Evolutionary conservation across 2,329 filamentous ascomycete genomes (phyloP).

Genomic region (Didymella segeticola): DNA sequence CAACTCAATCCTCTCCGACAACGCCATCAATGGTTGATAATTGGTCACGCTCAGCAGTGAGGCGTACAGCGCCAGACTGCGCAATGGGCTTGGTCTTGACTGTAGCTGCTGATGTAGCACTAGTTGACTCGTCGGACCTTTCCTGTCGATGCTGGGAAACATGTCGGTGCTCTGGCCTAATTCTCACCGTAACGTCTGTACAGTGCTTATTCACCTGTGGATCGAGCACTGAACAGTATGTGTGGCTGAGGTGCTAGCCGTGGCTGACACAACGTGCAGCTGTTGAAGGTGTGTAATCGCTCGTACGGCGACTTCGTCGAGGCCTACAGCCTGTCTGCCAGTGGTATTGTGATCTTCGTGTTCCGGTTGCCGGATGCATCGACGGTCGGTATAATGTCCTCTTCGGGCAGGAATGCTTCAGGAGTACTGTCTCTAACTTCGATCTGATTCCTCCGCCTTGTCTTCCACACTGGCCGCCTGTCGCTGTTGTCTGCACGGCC

Average conservation of each 20-base stretch:
- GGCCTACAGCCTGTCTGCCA: slow-evolving; percentile 17
- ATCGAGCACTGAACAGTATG: neutral
- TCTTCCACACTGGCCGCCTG: slow-evolving; percentile 44
- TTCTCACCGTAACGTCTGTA: too few species aligned
- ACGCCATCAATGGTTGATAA: neutral
- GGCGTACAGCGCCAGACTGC: too few species aligned
- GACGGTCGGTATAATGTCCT: slow-evolving; percentile 43
- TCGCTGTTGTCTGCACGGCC: slow-evolving; percentile 38
- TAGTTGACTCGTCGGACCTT: neutral
- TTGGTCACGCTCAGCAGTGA: neutral
- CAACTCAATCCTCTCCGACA: neutral
- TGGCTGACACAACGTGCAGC: neutral
- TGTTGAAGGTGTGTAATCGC: neutral
- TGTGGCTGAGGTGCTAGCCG: neutral
- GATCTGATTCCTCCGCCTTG: slow-evolving; percentile 35
- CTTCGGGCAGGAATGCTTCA: slow-evolving; percentile 23
- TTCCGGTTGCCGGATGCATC: slow-evolving; percentile 24
- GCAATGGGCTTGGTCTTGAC: neutral
- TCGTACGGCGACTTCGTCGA: neutral
- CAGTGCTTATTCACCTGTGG: neutral
- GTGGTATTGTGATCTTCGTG: slow-evolving; percentile 3
- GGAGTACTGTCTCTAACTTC: slow-evolving; percentile 36
- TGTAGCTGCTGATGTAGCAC: neutral
- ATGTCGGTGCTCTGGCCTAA: too few species aligned
- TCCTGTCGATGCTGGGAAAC: too few species aligned